phyloP scores from a whole-genome alignment of 2,329 filamentous ascomycete species.

The Cladosporium sphaerospermum region DNA sequence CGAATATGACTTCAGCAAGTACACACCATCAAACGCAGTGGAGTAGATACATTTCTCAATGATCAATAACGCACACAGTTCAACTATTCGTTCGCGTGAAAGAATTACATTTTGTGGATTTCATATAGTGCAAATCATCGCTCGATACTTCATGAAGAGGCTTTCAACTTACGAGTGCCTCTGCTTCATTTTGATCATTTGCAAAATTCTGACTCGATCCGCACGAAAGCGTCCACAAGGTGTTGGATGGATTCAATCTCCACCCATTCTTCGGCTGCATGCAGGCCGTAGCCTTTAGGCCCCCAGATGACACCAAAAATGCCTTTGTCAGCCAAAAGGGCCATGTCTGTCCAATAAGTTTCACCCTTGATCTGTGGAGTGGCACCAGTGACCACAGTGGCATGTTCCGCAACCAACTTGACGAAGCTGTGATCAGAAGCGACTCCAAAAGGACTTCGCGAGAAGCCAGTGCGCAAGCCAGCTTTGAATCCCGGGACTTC shows the following conservation, averaged over 20 bases:
- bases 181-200: neutral
- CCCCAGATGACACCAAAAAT: neutral
- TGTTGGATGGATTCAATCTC: neutral
- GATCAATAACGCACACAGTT: no score
- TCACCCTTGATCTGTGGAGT: neutral
- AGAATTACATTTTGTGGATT: no score
- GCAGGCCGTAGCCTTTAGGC: neutral
- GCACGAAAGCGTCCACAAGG: neutral
- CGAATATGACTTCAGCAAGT: neutral
- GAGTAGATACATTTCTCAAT: neutral
- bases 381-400: neutral
- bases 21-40: neutral
- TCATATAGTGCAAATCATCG: no score
- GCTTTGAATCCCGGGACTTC: neutral
- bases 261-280: neutral
- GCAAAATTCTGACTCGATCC: neutral
- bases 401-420: neutral
- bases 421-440: neutral
- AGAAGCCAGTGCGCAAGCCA: neutral
- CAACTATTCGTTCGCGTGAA: no score
- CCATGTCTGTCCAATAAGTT: neutral
- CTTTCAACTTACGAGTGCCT: no score
- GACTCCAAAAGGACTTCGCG: neutral
- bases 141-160: no score
- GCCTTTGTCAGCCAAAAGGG: neutral